Percentiles rank a stretch among this genome's conserved stretches.
Conservation (phyloP, 2,329 filamentous ascomycete genomes). For the Ceratocystis huliohia region DNA sequence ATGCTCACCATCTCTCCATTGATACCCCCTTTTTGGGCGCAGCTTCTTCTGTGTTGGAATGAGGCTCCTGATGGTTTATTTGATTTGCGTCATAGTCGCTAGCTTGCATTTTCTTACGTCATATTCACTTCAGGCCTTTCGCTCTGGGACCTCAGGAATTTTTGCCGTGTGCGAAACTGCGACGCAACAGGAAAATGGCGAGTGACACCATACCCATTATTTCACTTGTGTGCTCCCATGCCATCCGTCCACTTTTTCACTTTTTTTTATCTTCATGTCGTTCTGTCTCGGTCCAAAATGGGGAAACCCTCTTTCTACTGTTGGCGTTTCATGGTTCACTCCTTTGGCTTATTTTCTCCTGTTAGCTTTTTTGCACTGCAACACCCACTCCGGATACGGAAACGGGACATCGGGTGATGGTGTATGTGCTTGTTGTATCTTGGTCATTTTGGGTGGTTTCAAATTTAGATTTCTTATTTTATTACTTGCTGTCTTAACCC, state of each 20-base stretch:
- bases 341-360: constrained; percentile 11
- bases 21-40: constrained; percentile 5
- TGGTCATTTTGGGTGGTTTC: constrained; percentile 2
- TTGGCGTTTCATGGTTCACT: constrained; percentile 9
- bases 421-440: neutral
- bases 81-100: neutral
- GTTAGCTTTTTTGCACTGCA: neutral
- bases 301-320: constrained; percentile 5
- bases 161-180: too few relatives aligned
- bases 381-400: neutral
- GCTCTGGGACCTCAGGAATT: too few relatives aligned
- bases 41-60: constrained; percentile 8
- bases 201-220: neutral
- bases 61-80: neutral
- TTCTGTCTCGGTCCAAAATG: constrained; percentile 10
- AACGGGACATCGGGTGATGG: neutral
- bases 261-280: neutral
- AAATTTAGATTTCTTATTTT: neutral
- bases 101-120: neutral
- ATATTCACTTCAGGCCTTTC: neutral
- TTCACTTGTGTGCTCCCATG: neutral
- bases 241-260: neutral
- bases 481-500: neutral
- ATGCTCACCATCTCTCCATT: neutral
- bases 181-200: too few relatives aligned